Base-by-base conservation (phyloP, 1,284 basidiomycete species). In the Wallemia mellicola region DNA sequence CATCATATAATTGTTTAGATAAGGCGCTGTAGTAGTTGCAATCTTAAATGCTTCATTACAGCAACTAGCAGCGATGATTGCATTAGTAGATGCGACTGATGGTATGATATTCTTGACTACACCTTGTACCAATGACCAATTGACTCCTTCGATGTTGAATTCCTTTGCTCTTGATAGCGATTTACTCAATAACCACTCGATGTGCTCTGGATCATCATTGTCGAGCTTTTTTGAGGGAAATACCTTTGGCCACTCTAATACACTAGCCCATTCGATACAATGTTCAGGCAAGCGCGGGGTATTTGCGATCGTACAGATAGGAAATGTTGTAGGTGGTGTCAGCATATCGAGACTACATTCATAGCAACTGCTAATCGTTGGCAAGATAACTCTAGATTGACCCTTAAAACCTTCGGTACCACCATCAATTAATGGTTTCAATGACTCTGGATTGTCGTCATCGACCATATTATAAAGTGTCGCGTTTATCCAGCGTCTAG, bases 91-190 rank as follows among this genome's bases (percentile, higher is more conserved):
- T 0, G 89, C 89, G 64, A 96, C 94, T 28, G 94, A 92, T 15
- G 92, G 92, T 64, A 99, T 98, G 70, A 99, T 96, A 68, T 96
- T 95, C 76, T 99, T 99, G 59, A 98, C 91, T 28, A 99, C 94
- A 57, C 94, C 94, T 70, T 98, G 94, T 0, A 94, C 98, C 54
- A 95, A 74, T 2, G 84, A 82, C 87, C 92, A 99, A 2, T 91
- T 96, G 26, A 99, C 89, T 32, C 94, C 94, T 66, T 91, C 85
- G 61, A 99, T 98, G 62, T 87, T 86, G 75, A 92, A 95, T 66
- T 88, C 81, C 61, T 81, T 77, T 0, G 94, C 94, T 57, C 94
- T 81, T 26, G 75, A 74, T 25, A 77, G 74, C 2, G 94, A 92
- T 27, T 80, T 71, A 58, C 78, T 77, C 69, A 84, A 94, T 26